Evolutionary conservation across 768 basidiomycete species (phyloP).

Genomic region (Amanita rimosa): DNA sequence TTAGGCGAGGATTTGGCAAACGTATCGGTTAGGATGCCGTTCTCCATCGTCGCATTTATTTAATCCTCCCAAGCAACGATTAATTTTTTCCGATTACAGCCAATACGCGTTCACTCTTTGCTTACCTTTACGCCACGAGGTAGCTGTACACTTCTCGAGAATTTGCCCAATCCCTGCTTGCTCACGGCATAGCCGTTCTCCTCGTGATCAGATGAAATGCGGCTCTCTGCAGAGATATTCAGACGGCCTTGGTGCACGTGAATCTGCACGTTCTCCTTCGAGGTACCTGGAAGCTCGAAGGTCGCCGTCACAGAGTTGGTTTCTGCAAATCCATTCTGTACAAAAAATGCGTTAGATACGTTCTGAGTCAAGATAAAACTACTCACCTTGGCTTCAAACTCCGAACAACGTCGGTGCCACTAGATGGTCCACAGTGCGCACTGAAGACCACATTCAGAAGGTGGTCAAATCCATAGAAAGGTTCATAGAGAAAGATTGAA

Average conservation of each 20-base stretch:
- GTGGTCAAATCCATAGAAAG: conserved; percentile 12
- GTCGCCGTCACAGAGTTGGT: conserved; percentile 41
- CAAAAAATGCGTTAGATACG: not conserved
- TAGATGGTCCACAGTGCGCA: not conserved
- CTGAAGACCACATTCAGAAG: conserved; percentile 19
- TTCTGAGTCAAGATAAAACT: too few relatives aligned
- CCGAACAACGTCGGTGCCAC: not conserved
- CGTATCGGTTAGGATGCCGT: conserved; percentile 39
- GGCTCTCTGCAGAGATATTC: conserved; percentile 24
- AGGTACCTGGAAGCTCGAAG: conserved; percentile 53
- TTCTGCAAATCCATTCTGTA: conserved; percentile 43
- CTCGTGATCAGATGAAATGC: conserved; percentile 22
- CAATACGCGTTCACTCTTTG: not conserved
- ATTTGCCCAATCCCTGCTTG: conserved; percentile 39
- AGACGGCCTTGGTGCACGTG: conserved; percentile 42
- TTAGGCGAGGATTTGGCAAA: conserved; percentile 38
- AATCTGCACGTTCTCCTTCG: conserved; percentile 41
- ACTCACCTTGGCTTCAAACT: not conserved
- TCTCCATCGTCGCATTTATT: conserved; percentile 34
- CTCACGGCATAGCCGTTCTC: conserved; percentile 31
- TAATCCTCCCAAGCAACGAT: conserved; percentile 15
- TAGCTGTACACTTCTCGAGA: conserved; percentile 37
- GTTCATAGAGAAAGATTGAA: not conserved
- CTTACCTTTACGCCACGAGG: conserved; percentile 47
- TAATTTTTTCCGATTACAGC: too few relatives aligned